Base-by-base conservation (phyloP, 805 yeast genomes). In the Starmerella bacillaris region DNA sequence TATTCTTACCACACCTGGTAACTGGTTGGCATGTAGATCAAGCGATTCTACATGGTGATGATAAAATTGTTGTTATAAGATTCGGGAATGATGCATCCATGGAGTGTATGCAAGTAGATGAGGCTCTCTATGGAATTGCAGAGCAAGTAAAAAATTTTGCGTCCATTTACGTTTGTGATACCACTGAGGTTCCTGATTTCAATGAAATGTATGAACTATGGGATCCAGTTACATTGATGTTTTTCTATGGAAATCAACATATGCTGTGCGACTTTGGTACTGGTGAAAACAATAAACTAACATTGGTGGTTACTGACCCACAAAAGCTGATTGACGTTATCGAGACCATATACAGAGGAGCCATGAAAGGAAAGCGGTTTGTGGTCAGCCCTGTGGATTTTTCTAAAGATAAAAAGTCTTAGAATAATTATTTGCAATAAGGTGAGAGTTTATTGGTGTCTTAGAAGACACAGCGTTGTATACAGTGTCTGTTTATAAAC, bases 241-340 rank as follows among this genome's bases (percentile, higher is more conserved):
- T 86, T 51, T 86, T 89, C 55, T 82, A 68, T 58, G 63, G 92
- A 34, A 86, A 86, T 58, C 57, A 82, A 54, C 96, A 86, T 55
- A 84, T 86, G 92, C 73, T 89, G 92, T 80, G 94, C 57, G 98
- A 89, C 61, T 83, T 84, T 55, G 98, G 98, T 2, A 89, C 96
- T 0, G 98, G 98, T 21, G 83, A 89, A 53, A 89, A 89, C 57
- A 89, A 89, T 62, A 86, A 89, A 62, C 61, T 89, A 60, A 83
- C 82, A 51, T 86, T 86, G 56, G 64, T 71, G 9, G 53, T 77
- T 17, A 73, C 70, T 28, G 79, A 79, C 51, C 74, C 76, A 41
- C 94, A 86, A 53, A 95, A 83, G 46, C 57, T 89, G 63, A 78
- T 89, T 16, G 96, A 86, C 54, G 77, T 89, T 21, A 59, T 89